Evolutionary conservation across 78 protist species (phyloP), one percentile per base, ranked within the genome.

Genomic region (Protostelium mycophagum): DNA sequence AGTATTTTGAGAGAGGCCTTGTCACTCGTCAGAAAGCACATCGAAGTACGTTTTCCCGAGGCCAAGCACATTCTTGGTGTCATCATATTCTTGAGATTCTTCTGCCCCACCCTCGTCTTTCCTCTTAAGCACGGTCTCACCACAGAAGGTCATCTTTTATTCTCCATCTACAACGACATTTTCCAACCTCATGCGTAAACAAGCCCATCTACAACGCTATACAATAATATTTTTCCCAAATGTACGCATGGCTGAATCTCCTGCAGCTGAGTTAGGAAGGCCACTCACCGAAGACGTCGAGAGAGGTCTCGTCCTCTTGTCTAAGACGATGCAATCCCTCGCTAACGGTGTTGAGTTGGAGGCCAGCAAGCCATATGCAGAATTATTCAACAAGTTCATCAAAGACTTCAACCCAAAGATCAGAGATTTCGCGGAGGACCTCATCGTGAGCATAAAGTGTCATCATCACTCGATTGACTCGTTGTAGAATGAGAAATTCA

Each of bases 41-140:
- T 51, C 73, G 73, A 51, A 16, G 5, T 51, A 16, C 5, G 73
- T 25, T 51, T 51, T 16, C 73, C 73, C 16, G 73, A 51, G 73
- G 73, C 73, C 73, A 51, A 51, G 73, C 73, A 51, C 73, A 51
- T 51, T 16, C 16, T 51, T 5, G 73, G 73, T 16, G 73, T 51
- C 73, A 51, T 51, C 73, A 51, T 51, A 5, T 51, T 51, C 73
- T 51, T 51, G 73, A 5, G 73, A 25, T 51, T 51, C 73, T 51
- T 51, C 73, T 51, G 73, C 73, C 73, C 73, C 73, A 51, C 73
- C 73, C 73, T 51, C 73, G 73, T 51, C 31, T 51, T 51, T 51
- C 73, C 73, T 16, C 73, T 51, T 16, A 51, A 51, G 73, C 73
- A 51, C 73, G 73, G 73, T 16, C 73, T 51, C 73, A 51, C 73